phyloP scores from a whole-genome alignment of 2,329 filamentous ascomycete species.

The Claviceps paspali region DNA sequence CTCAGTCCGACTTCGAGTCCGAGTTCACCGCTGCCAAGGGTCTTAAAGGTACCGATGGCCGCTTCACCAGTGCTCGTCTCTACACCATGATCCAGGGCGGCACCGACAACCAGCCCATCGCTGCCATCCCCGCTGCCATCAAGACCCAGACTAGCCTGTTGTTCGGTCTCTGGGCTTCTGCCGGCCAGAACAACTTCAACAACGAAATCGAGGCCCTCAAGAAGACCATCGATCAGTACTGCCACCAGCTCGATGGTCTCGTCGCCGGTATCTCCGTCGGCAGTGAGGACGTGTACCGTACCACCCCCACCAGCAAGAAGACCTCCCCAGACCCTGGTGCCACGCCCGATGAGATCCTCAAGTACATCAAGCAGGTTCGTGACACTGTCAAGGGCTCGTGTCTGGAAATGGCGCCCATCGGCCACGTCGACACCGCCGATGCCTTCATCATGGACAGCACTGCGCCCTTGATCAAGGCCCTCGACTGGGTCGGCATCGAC shows the following conservation, averaged over 20 bases:
- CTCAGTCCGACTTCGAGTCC: constrained; percentile 49
- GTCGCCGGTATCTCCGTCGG: constrained; percentile 77
- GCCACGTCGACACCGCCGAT: constrained; percentile 86
- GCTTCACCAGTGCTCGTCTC: constrained; percentile 54
- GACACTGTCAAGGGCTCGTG: constrained; percentile 46
- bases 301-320: constrained; percentile 51
- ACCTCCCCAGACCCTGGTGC: constrained; percentile 48
- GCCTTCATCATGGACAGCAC: constrained; percentile 62
- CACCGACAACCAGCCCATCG: constrained; percentile 50
- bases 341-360: constrained; percentile 43
- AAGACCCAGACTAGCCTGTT: constrained; percentile 63
- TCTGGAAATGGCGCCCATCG: constrained; percentile 44
- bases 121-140: constrained; percentile 71
- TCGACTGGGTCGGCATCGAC: constrained; percentile 73
- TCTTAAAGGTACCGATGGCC: constrained; percentile 45
- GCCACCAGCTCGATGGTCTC: constrained; percentile 44
- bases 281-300: constrained; percentile 74
- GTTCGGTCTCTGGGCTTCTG: constrained; percentile 73
- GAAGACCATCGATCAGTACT: constrained; percentile 53
- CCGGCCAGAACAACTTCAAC: constrained; percentile 42
- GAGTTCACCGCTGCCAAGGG: constrained; percentile 52
- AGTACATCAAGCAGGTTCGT: constrained; percentile 57
- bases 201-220: constrained; percentile 63
- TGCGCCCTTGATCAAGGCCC: constrained; percentile 48
- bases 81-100: constrained; percentile 62